phyloP scores from a whole-genome alignment of 352 stramenopile genomes.

The Globisporangium canariense region DNA sequence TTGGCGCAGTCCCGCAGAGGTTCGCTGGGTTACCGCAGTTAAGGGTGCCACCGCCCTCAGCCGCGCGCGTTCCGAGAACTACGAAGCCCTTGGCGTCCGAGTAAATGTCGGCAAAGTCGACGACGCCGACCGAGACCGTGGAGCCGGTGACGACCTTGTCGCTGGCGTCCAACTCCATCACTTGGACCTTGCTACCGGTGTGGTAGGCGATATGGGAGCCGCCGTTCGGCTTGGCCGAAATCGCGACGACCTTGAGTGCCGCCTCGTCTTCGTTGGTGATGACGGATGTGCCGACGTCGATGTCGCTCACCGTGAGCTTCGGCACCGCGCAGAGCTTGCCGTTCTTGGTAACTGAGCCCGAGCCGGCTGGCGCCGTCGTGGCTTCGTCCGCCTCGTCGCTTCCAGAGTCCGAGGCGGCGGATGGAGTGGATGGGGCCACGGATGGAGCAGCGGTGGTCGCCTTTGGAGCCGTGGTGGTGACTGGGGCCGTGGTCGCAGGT shows the following conservation, averaged over 20 bases:
- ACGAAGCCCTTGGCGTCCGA: conserved; percentile 55
- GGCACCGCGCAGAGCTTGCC: conserved; percentile 42
- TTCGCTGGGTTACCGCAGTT: conserved; percentile 60
- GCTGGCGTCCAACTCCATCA: conserved; percentile 41
- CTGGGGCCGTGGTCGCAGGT: background rate
- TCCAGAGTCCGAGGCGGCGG: background rate
- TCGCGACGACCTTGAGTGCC: conserved; percentile 42
- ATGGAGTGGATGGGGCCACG: background rate
- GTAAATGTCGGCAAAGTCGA: conserved; percentile 59
- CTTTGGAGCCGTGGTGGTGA: background rate
- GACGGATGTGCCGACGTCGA: conserved; percentile 33
- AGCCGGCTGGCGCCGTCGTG: conserved; percentile 4
- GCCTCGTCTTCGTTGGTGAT: conserved; percentile 51
- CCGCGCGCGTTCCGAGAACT: conserved; percentile 43
- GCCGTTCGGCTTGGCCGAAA: conserved; percentile 36
- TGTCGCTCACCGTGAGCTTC: conserved; percentile 35
- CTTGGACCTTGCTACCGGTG: conserved; percentile 41
- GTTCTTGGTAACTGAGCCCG: conserved; percentile 14
- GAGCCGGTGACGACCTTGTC: conserved; percentile 41
- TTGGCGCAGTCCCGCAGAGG: conserved; percentile 39
- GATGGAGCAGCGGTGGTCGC: background rate
- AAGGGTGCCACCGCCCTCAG: conserved; percentile 46
- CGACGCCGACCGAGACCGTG: conserved; percentile 30
- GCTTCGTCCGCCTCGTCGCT: background rate
- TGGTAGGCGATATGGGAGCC: conserved; percentile 51